Conservation (phyloP, 257 asterid genomes). For the Mentha longifolia region DNA sequence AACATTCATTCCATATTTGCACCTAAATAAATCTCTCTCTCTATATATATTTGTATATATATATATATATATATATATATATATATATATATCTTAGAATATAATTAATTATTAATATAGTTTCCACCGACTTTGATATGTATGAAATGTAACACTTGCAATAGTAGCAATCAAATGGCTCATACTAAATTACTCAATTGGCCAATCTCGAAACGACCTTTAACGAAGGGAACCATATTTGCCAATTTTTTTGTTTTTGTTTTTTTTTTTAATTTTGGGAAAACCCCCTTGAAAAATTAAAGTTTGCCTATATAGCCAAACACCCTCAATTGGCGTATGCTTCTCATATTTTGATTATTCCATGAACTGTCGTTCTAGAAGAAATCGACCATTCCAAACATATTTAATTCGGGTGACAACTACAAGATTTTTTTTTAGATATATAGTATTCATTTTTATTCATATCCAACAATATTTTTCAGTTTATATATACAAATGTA, state of each 20-base stretch:
- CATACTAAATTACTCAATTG: background rate
- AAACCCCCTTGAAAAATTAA: background rate
- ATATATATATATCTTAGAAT: no score
- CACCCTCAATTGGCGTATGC: conserved; percentile 4
- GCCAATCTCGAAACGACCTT: conserved; percentile 12
- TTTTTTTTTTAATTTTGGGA: background rate
- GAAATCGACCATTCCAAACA: conserved; percentile 11
- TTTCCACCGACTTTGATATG: no score
- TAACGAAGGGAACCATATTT: conserved; percentile 17
- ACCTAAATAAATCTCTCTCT: no score
- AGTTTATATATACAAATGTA: background rate
- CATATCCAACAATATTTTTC: background rate
- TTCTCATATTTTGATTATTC: background rate
- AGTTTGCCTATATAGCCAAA: background rate
- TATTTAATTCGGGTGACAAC: background rate
- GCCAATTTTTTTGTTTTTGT: background rate
- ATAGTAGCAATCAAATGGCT: no score
- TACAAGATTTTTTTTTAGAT: conserved; percentile 5
- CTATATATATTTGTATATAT: no score
- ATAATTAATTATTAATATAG: no score
- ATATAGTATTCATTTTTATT: background rate
- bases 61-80: no score
- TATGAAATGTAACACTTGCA: no score
- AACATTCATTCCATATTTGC: no score
- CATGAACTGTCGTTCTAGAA: conserved; percentile 29